Evolutionary conservation across 73 alveolate genomes (phyloP).

Genomic region (Paramecium caudatum): DNA sequence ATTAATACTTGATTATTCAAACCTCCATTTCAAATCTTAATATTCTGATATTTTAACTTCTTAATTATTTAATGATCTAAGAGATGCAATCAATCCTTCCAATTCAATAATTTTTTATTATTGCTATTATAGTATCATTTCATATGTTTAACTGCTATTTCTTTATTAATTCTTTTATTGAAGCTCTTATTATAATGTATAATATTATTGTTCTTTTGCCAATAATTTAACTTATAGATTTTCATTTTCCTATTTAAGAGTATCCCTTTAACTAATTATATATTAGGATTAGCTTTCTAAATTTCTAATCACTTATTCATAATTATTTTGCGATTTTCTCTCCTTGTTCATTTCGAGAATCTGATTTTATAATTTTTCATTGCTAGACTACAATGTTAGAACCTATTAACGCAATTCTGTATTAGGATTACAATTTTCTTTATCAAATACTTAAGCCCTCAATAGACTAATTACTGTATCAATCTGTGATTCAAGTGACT

Average conservation of each 20-base stretch:
- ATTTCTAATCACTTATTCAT: neutral
- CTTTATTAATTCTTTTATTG: constrained; percentile 51
- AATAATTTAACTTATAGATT: neutral
- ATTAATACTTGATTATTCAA: neutral
- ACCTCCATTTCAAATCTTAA: constrained; percentile 10
- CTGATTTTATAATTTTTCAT: constrained; percentile 24
- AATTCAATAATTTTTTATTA: neutral
- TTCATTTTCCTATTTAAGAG: neutral
- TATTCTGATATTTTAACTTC: neutral
- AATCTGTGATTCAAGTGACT: constrained; percentile 6
- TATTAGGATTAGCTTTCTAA: neutral
- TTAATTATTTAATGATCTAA: neutral
- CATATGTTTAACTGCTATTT: constrained; percentile 8
- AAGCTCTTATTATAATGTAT: neutral
- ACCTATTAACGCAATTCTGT: neutral
- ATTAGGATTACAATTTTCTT: constrained; percentile 31
- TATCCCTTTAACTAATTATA: neutral
- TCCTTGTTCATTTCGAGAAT: neutral
- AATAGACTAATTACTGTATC: neutral
- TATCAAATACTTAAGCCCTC: neutral
- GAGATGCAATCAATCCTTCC: neutral
- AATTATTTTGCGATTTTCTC: neutral
- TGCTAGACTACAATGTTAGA: neutral
- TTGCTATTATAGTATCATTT: neutral
- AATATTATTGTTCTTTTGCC: neutral